Conservation (phyloP, 257 asterid species). For the Solanum chilense region DNA sequence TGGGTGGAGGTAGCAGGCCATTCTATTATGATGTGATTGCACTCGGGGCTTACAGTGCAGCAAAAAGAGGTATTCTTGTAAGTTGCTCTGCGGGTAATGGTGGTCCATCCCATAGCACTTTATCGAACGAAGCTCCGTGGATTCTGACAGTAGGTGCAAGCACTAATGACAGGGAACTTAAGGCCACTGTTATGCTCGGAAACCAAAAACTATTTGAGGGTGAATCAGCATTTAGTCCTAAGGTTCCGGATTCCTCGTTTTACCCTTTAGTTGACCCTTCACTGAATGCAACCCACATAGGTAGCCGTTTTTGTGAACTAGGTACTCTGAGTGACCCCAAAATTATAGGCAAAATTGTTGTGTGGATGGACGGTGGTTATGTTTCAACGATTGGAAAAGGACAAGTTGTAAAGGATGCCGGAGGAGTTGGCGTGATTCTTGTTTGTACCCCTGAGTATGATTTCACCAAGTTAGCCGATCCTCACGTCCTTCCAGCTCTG, state of each 20-base stretch:
- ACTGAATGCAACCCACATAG: neutral
- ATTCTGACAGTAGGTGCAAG: conserved; percentile 44
- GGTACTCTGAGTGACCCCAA: neutral
- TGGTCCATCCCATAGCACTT: neutral
- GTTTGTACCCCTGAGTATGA: neutral
- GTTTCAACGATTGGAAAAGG: neutral
- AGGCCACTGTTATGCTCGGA: conserved; percentile 20
- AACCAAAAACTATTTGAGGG: conserved; percentile 14
- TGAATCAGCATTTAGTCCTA: conserved; percentile 3
- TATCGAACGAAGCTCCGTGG: conserved; percentile 34
- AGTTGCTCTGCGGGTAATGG: conserved; percentile 22
- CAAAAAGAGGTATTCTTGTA: conserved; percentile 30
- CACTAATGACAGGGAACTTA: conserved; percentile 21
- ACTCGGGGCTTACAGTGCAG: conserved; percentile 27
- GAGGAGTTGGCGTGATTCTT: neutral
- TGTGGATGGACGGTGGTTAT: neutral
- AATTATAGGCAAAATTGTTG: neutral
- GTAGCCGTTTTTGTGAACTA: neutral
- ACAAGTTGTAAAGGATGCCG: neutral
- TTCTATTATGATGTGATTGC: conserved; percentile 13
- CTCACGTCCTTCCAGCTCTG: neutral
- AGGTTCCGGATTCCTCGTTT: neutral
- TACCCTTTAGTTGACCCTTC: neutral
- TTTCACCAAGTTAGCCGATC: neutral
- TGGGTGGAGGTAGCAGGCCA: neutral